phyloP scores from a whole-genome alignment of 306 rosid genomes.

The Ammopiptanthus mongolicus region DNA sequence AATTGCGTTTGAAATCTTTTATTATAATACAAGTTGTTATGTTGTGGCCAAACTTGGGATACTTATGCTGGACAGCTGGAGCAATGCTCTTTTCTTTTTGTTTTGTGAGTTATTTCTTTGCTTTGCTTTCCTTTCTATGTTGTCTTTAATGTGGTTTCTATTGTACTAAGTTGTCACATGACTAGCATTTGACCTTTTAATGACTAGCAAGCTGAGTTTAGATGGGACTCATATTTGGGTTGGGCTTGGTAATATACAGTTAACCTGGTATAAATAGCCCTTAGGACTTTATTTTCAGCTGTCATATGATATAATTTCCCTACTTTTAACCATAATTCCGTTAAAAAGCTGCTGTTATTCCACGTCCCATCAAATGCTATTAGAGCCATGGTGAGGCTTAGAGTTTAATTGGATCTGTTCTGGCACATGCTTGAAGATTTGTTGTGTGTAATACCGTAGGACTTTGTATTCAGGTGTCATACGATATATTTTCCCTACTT shows the following conservation, averaged over 20 bases:
- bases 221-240: not conserved
- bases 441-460: no score
- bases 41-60: conserved; percentile 1
- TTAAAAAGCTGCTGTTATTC: no score
- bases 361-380: no score
- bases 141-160: not conserved
- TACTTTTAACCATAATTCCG: no score
- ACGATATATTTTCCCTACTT: no score
- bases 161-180: not conserved
- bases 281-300: not conserved
- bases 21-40: not conserved
- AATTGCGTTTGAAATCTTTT: not conserved
- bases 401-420: not conserved
- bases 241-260: not conserved
- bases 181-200: conserved; percentile 3
- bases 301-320: no score
- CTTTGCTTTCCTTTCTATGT: not conserved
- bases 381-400: no score
- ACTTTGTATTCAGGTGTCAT: no score
- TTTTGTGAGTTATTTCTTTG: not conserved
- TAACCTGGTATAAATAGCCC: not conserved
- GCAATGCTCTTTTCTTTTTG: not conserved
- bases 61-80: not conserved
- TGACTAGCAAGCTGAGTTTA: not conserved
- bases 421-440: no score